A percentile compares a stretch with the other conserved stretches of the same genome.
These are phyloP conservation scores for Mycena leptocephala DNA, from an alignment of 768 basidiomycete species.

Conservation along the genomic window DNA sequence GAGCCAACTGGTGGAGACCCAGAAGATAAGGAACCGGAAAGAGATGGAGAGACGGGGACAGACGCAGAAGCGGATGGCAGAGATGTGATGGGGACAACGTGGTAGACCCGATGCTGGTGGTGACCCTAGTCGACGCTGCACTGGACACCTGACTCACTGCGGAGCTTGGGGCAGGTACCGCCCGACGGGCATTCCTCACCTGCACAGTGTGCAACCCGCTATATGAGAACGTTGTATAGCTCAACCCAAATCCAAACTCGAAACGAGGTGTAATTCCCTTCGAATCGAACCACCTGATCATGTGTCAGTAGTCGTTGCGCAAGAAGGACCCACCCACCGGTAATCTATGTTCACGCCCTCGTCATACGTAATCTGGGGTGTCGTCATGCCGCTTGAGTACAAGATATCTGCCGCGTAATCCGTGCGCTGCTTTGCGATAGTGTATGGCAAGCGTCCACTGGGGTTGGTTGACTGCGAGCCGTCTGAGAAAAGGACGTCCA, in stretches of 20 bases:
- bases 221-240: slow-evolving; percentile 55
- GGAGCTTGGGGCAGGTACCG: too few species aligned
- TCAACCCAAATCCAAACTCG: slow-evolving; percentile 55
- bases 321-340: too few species aligned
- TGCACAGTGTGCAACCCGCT: not conserved
- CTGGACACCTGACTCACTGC: too few species aligned
- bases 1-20: too few species aligned
- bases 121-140: too few species aligned
- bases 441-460: slow-evolving; percentile 65
- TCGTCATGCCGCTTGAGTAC: not conserved
- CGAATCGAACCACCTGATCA: slow-evolving; percentile 49
- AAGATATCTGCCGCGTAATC: slow-evolving; percentile 61
- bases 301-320: too few species aligned
- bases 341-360: slow-evolving; percentile 47
- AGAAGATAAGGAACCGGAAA: not conserved
- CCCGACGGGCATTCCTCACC: not conserved
- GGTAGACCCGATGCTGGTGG: not conserved
- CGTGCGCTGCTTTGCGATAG: slow-evolving; percentile 66
- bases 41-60: not conserved
- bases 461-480: slow-evolving; percentile 62
- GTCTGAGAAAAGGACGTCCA: slow-evolving; percentile 72
- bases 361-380: slow-evolving; percentile 25
- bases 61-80: not conserved
- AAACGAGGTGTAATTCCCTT: slow-evolving; percentile 37
- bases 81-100: too few species aligned